These are phyloP conservation scores for Astathelohania contejeani DNA, from an alignment of 371 early-diverging fungal genomes.

Conservation along the genomic window DNA sequence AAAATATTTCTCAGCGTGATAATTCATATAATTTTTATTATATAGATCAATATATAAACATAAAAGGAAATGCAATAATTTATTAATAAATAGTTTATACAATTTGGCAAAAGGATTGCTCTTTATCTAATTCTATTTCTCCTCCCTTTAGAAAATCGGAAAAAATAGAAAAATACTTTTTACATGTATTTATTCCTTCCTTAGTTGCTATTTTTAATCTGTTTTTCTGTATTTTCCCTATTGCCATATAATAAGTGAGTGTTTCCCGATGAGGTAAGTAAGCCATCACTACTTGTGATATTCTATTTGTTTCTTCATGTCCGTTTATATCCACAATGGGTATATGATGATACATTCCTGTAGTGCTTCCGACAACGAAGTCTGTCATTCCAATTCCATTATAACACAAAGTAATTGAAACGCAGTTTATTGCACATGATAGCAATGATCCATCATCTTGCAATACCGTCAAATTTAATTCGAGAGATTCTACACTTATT, in stretches of 20 bases:
- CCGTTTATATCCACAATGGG: not conserved
- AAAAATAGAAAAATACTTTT: not conserved
- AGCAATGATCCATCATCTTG: constrained; percentile 34
- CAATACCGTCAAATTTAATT: constrained; percentile 19
- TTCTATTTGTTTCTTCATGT: not conserved
- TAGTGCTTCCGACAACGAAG: not conserved
- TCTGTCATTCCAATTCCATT: constrained; percentile 26
- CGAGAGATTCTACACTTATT: constrained; percentile 7
- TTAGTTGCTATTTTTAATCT: not conserved
- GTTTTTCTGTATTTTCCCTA: not conserved
- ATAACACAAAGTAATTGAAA: constrained; percentile 21
- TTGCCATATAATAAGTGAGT: not conserved
- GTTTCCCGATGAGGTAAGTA: not conserved
- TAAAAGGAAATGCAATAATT: too few species aligned
- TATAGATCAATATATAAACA: too few species aligned
- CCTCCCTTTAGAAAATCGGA: not conserved
- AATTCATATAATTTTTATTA: too few species aligned
- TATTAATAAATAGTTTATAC: too few species aligned
- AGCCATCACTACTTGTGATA: not conserved
- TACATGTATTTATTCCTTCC: not conserved
- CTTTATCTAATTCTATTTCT: too few species aligned
- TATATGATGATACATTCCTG: not conserved
- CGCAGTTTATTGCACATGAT: constrained; percentile 25
- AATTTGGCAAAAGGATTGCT: too few species aligned
- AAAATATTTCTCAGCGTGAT: too few species aligned